These are phyloP conservation scores for Blastocystis sp. DNA, from an alignment of 352 stramenopile species.

Conservation along the genomic window DNA sequence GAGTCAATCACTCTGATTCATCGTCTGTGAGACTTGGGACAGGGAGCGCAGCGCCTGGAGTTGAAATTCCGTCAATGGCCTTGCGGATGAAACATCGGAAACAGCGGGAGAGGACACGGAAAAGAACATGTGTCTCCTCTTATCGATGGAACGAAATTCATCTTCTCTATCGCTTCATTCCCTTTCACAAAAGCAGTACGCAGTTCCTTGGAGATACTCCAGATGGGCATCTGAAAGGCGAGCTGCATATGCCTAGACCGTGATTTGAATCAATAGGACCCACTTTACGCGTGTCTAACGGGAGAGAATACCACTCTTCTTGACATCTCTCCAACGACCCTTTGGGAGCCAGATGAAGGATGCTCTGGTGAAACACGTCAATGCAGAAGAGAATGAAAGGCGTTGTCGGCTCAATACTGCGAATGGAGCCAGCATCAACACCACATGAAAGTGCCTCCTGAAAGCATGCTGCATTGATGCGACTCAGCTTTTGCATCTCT, in stretches of 20 bases:
- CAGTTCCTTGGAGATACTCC: background rate
- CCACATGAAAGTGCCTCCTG: too few relatives aligned
- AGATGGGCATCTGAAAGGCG: background rate
- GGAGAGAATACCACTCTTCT: background rate
- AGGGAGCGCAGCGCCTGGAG: background rate
- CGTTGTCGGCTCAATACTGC: background rate
- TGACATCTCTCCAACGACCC: background rate
- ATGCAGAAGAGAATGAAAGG: slow-evolving; percentile 5
- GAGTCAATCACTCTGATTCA: background rate
- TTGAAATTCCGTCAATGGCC: too few relatives aligned
- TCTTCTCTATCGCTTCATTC: too few relatives aligned
- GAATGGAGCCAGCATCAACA: too few relatives aligned
- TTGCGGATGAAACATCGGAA: too few relatives aligned
- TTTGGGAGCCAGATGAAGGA: background rate
- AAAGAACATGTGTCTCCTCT: too few relatives aligned
- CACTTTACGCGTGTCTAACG: background rate
- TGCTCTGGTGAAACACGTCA: background rate
- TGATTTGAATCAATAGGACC: background rate
- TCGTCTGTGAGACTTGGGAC: background rate
- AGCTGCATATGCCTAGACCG: background rate
- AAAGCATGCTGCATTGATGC: too few relatives aligned
- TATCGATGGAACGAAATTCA: too few relatives aligned
- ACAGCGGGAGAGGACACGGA: too few relatives aligned
- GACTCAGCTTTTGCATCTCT: too few relatives aligned
- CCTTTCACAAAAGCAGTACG: background rate